These are phyloP conservation scores for Rhizopogon rudus DNA, from an alignment of 768 basidiomycete genomes.

Conservation along the genomic window DNA sequence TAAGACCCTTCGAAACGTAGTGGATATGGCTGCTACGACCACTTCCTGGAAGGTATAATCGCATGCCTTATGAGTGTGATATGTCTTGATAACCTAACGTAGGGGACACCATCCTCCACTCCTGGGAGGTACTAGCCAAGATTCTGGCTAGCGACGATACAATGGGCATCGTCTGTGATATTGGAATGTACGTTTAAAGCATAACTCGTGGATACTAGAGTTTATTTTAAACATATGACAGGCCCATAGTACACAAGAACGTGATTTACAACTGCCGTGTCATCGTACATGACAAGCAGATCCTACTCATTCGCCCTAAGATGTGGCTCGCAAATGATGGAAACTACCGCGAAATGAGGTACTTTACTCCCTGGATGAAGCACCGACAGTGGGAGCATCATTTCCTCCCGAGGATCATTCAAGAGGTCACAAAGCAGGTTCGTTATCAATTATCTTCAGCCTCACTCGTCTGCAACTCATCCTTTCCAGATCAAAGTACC, in stretches of 20 bases:
- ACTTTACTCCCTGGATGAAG: constrained; percentile 95
- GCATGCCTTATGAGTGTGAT: neutral
- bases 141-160: constrained; percentile 78
- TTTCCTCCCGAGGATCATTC: constrained; percentile 85
- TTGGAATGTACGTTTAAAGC: constrained; percentile 74
- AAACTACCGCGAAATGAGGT: constrained; percentile 86
- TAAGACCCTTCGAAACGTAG: constrained; percentile 31
- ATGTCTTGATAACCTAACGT: neutral
- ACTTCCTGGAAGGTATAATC: constrained; percentile 85
- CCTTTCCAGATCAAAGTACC: constrained; percentile 73
- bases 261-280: constrained; percentile 97
- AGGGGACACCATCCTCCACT: constrained; percentile 96
- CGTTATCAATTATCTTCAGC: constrained; percentile 1
- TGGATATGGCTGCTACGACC: constrained; percentile 96
- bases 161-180: constrained; percentile 87
- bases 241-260: constrained; percentile 98
- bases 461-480: neutral
- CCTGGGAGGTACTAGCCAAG: constrained; percentile 96
- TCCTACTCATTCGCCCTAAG: constrained; percentile 94
- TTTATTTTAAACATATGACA: constrained; percentile 23
- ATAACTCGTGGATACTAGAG: neutral
- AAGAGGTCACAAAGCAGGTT: constrained; percentile 86
- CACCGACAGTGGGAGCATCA: constrained; percentile 89
- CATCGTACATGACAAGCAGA: constrained; percentile 79
- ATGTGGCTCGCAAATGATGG: constrained; percentile 99